Evolutionary conservation across 2,329 filamentous ascomycete genomes (phyloP).

Genomic region (Dactylellina sp.): DNA sequence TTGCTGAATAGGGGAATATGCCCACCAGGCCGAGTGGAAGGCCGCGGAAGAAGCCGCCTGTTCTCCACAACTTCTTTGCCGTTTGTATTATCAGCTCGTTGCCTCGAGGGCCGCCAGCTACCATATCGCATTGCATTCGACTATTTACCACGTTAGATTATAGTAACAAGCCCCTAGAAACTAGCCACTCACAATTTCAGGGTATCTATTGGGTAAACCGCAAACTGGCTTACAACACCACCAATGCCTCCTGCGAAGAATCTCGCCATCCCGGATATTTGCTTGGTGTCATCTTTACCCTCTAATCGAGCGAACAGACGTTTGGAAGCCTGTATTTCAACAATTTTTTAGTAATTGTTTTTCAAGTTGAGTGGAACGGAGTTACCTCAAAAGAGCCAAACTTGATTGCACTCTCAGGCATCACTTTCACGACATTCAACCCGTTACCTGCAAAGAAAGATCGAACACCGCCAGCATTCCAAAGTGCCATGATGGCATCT

Average conservation of each 20-base stretch:
- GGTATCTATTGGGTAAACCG: slow-evolving; percentile 92
- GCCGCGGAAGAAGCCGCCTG: slow-evolving; percentile 89
- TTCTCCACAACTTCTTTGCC: slow-evolving; percentile 84
- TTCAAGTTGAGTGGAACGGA: too few species aligned
- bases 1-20: slow-evolving; percentile 97
- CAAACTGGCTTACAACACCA: slow-evolving; percentile 95
- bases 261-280: slow-evolving; percentile 84
- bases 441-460: slow-evolving; percentile 97
- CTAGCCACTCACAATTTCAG: slow-evolving; percentile 71
- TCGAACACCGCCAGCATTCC: slow-evolving; percentile 84
- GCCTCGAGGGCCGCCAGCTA: slow-evolving; percentile 83
- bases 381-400: slow-evolving; percentile 91
- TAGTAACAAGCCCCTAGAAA: too few species aligned
- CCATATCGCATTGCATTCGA: slow-evolving; percentile 93
- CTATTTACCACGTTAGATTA: slow-evolving; percentile 35
- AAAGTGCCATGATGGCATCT: slow-evolving; percentile 80
- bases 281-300: slow-evolving; percentile 83
- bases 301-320: slow-evolving; percentile 85
- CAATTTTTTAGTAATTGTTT: slow-evolving; percentile 2
- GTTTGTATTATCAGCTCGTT: slow-evolving; percentile 85
- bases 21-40: slow-evolving; percentile 92
- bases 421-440: slow-evolving; percentile 95
- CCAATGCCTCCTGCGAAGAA: slow-evolving; percentile 91
- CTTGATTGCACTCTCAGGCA: slow-evolving; percentile 98
- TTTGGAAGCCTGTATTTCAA: slow-evolving; percentile 78